A percentile compares a stretch with the other conserved stretches of the same genome.
These are phyloP conservation scores for Coffea humblotiana DNA, from an alignment of 305 asterid genomes.

Conservation along the genomic window DNA sequence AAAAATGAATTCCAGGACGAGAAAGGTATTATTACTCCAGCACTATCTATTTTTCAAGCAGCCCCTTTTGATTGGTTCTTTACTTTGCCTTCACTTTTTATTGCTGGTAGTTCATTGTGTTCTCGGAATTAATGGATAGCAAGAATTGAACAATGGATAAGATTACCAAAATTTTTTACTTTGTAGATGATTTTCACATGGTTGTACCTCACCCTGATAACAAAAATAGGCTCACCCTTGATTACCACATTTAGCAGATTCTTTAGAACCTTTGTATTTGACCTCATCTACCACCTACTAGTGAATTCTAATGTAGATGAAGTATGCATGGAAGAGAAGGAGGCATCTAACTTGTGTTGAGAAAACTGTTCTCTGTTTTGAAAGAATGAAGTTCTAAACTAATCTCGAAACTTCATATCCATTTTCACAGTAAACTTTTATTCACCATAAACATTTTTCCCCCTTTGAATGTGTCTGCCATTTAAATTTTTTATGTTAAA, in stretches of 20 bases:
- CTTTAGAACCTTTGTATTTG: background rate
- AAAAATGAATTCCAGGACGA: conserved; percentile 10
- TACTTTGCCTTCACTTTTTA: background rate
- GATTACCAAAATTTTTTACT: background rate
- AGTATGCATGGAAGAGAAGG: background rate
- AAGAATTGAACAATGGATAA: background rate
- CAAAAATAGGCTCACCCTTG: background rate
- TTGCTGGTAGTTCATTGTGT: background rate
- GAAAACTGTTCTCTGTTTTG: background rate
- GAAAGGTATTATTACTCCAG: conserved; percentile 12
- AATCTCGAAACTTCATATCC: background rate
- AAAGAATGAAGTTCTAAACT: background rate
- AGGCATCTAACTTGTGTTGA: background rate
- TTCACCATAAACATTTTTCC: too few species aligned
- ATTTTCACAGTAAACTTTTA: background rate
- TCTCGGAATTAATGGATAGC: background rate
- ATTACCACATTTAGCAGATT: background rate
- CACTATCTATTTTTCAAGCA: background rate
- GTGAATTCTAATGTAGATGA: background rate
- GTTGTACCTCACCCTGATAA: background rate
- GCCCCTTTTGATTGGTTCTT: background rate
- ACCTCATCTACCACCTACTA: background rate
- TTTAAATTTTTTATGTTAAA: too few species aligned
- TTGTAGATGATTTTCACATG: too few species aligned
- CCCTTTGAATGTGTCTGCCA: background rate